phyloP scores from a whole-genome alignment of 208 protist species.

The Crithidia fasciculata region DNA sequence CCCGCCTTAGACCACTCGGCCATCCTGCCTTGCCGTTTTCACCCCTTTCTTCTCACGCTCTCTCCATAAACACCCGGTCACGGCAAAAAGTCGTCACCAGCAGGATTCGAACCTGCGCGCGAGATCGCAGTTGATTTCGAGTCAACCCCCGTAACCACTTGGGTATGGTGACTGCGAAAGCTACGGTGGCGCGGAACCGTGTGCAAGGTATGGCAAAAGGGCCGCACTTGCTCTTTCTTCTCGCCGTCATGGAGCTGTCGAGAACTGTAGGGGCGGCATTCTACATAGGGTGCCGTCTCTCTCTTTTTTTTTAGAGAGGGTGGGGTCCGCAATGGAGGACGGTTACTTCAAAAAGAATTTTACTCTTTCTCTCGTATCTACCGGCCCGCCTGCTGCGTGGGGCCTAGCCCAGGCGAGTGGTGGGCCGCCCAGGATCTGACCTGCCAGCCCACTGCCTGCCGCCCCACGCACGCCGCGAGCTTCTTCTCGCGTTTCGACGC shows the following conservation, averaged over 20 bases:
- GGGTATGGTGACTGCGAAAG: constrained; percentile 67
- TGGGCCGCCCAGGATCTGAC: not conserved
- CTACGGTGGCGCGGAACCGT: not conserved
- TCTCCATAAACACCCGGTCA: not conserved
- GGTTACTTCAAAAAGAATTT: constrained; percentile 23
- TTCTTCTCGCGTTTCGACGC: constrained; percentile 27
- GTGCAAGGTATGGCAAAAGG: not conserved
- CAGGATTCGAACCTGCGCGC: constrained; percentile 90
- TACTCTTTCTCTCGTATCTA: not conserved
- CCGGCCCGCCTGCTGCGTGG: not conserved
- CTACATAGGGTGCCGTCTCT: constrained; percentile 1
- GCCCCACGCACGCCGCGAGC: not conserved
- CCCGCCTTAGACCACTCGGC: constrained; percentile 87
- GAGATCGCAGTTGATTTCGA: constrained; percentile 90
- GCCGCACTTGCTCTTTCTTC: not conserved
- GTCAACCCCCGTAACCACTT: constrained; percentile 92
- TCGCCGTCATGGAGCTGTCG: not conserved
- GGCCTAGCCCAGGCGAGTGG: too few species aligned
- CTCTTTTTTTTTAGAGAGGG: constrained; percentile 9
- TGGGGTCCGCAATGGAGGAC: constrained; percentile 23
- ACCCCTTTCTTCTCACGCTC: not conserved
- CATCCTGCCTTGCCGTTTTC: constrained; percentile 45
- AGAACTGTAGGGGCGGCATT: not conserved
- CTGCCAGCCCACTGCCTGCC: not conserved
- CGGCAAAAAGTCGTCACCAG: constrained; percentile 57